A percentile compares a stretch with the other conserved stretches of the same genome.
Conservation (phyloP, 2,329 filamentous ascomycete genomes). For the Botrytis pseudocinerea region DNA sequence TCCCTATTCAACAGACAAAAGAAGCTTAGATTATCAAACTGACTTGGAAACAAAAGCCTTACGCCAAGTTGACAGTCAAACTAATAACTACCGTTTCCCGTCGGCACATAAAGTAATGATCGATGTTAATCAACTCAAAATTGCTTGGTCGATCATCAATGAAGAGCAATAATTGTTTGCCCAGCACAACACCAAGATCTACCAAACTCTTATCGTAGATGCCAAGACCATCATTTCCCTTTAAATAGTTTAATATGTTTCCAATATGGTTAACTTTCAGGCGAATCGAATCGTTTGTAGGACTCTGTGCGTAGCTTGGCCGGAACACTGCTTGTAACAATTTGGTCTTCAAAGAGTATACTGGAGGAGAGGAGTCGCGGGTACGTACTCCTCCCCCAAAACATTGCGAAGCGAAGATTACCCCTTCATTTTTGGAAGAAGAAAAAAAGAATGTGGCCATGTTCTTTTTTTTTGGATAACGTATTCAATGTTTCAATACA, state of each 20-base stretch:
- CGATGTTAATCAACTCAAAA: not conserved
- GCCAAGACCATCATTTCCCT: constrained; percentile 10
- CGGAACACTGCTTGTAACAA: constrained; percentile 18
- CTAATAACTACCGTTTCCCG: constrained; percentile 12
- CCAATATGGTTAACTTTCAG: not conserved
- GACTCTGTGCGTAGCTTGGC: constrained; percentile 11
- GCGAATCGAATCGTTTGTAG: constrained; percentile 8
- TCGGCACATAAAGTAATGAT: constrained; percentile 1
- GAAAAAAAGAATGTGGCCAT: not conserved
- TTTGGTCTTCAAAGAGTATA: not conserved
- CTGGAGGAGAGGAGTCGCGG: not conserved
- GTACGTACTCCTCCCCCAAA: not conserved
- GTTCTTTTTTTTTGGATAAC: not conserved
- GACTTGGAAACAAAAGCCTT: constrained; percentile 4
- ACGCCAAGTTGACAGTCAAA: constrained; percentile 11
- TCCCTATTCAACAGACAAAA: not conserved
- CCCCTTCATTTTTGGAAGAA: constrained; percentile 11
- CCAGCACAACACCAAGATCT: constrained; percentile 17
- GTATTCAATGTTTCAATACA: not conserved
- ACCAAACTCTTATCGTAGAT: constrained; percentile 14
- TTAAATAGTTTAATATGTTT: not conserved
- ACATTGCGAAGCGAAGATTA: not conserved
- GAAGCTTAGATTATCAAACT: not conserved
- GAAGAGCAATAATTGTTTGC: not conserved
- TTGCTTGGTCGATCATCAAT: not conserved